Conservation (phyloP, 805 yeast species). For the Debaryomyces castellii region DNA sequence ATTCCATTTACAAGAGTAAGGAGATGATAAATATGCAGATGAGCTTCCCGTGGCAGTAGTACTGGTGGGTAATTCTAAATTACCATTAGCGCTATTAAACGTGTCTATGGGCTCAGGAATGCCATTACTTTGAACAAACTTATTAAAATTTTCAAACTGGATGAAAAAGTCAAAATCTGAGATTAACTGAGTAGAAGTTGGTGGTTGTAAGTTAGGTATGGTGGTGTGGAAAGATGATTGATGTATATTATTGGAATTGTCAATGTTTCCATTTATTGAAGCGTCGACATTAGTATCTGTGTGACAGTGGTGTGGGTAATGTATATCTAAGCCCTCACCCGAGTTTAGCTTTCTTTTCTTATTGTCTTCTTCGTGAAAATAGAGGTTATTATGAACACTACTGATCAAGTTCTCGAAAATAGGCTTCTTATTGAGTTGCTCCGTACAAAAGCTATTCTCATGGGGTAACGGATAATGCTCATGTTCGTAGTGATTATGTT, state of each 20-base stretch:
- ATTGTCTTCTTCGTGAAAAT: constrained; percentile 7
- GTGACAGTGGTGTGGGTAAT: constrained; percentile 42
- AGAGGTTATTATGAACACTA: constrained; percentile 32
- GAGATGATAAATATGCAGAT: background rate
- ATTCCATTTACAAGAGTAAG: constrained; percentile 63
- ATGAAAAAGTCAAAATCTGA: constrained; percentile 39
- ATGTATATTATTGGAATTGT: constrained; percentile 25
- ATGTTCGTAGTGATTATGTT: background rate
- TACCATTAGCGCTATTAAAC: background rate
- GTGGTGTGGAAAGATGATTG: constrained; percentile 48
- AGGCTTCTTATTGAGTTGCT: constrained; percentile 27
- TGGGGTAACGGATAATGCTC: constrained; percentile 1
- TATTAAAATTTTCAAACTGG: constrained; percentile 32
- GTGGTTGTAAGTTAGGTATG: constrained; percentile 22
- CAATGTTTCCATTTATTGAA: background rate
- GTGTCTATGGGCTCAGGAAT: background rate
- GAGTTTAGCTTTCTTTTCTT: constrained; percentile 10
- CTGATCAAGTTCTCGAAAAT: constrained; percentile 40
- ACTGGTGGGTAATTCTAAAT: background rate
- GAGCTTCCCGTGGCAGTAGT: background rate
- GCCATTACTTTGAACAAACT: constrained; percentile 5
- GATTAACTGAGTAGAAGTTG: constrained; percentile 12
- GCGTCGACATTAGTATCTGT: constrained; percentile 11
- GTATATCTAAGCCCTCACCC: constrained; percentile 26
- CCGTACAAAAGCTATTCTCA: constrained; percentile 25